A percentile compares a stretch with the other conserved stretches of the same genome.
Evolutionary conservation across 805 yeast species (phyloP).

Genomic region (Candida schatavii): DNA sequence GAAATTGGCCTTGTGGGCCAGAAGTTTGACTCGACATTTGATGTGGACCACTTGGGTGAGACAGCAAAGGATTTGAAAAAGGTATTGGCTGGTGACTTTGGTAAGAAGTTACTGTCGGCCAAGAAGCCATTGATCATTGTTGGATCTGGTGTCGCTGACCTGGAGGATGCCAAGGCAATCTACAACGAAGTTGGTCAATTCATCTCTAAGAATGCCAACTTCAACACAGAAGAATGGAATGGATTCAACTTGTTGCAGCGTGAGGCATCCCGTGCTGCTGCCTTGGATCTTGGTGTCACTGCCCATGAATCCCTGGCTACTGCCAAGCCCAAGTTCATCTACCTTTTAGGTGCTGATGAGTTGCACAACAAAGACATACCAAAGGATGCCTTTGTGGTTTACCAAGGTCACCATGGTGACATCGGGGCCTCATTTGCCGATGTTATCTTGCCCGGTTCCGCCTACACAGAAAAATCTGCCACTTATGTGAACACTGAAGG

Average conservation of each 20-base stretch:
- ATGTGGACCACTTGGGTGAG: slow-evolving; percentile 60
- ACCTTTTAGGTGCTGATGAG: slow-evolving; percentile 84
- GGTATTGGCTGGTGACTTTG: slow-evolving; percentile 67
- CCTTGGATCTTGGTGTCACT: slow-evolving; percentile 79
- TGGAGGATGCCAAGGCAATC: slow-evolving; percentile 59
- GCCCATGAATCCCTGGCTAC: slow-evolving; percentile 43
- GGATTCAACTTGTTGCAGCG: slow-evolving; percentile 80
- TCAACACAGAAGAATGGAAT: slow-evolving; percentile 74
- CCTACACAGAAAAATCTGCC: slow-evolving; percentile 83
- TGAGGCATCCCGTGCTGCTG: slow-evolving; percentile 85
- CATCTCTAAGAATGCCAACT: slow-evolving; percentile 51
- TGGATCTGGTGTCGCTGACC: slow-evolving; percentile 76
- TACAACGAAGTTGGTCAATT: slow-evolving; percentile 61
- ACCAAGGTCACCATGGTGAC: slow-evolving; percentile 93
- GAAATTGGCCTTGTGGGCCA: slow-evolving; percentile 75
- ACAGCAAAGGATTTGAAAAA: slow-evolving; percentile 52
- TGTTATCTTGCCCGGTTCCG: slow-evolving; percentile 82
- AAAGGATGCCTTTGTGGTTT: slow-evolving; percentile 80
- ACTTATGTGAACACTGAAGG: slow-evolving; percentile 91
- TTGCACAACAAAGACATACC: slow-evolving; percentile 67
- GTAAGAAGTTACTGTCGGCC: slow-evolving; percentile 64
- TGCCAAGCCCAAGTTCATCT: slow-evolving; percentile 67
- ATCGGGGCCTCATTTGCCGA: slow-evolving; percentile 85
- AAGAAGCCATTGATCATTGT: slow-evolving; percentile 73
- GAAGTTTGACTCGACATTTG: slow-evolving; percentile 73